Base-by-base conservation (phyloP, 2,329 filamentous ascomycete genomes). In the Xylaria polymorpha region DNA sequence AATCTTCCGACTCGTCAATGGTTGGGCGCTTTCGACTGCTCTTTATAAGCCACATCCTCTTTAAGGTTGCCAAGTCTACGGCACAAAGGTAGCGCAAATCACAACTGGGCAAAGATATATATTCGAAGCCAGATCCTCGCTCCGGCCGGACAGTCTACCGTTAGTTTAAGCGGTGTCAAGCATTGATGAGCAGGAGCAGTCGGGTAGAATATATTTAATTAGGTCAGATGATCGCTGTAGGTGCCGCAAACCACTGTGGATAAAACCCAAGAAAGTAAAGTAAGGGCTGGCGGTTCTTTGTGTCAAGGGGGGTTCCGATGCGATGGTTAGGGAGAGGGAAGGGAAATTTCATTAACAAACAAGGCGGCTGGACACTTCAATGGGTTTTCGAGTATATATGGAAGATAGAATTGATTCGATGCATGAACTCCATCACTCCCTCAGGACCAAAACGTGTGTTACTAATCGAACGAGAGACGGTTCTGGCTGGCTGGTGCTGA, bases 11-110 rank as follows among this genome's bases (percentile, higher is more conserved):
- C 35, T n/a, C 55, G 35, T 61, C 58, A 12, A 56, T 59, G 22
- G 35, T 29, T 12, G 43, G 15, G 22, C 15, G 50, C 12, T 39
- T 39, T 8, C 15, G 35, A n/a, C 14, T 12, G 32, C 39, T 43
- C 50, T 48, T 61, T 25, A 18, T 18, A 10, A 64, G 25, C 53
- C 64, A 65, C 70, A 70, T 71, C 50, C 22, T 67, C 41, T 2
- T 12, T 10, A 29, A 10, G 7, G 5, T 4, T 29, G 29, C 29
- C 3, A 37, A 35, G n/a, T 4, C 14, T 35, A 20, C n/a, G 25
- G 32, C 18, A 59, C 10, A 43, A 50, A 6, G 15, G 18, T 12
- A 9, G 20, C 20, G 15, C 32, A 44, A 59, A 22, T 46, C 35
- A 10, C 46, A 15, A 25, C n/a, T 9, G 20, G 35, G n/a, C 14